Percentiles rank a stretch among this genome's conserved stretches.
phyloP scores from a whole-genome alignment of 2,329 filamentous ascomycete species.

The Phyllosticta citribraziliensis region DNA sequence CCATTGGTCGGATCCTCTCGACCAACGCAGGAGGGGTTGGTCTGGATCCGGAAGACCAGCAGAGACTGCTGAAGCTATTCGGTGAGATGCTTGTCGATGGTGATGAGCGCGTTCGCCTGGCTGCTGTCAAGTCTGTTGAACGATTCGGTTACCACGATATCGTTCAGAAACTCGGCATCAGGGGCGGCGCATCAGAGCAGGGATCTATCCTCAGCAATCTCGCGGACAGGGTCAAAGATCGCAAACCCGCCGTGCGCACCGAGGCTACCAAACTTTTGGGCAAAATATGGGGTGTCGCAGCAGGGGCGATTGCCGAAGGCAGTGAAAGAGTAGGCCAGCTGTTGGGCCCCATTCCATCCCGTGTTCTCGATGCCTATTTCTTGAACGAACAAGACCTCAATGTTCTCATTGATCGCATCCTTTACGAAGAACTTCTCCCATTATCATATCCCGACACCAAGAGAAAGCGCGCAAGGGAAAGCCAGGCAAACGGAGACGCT shows the following conservation, averaged over 20 bases:
- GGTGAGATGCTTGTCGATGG: slow-evolving; percentile 74
- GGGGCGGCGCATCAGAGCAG: slow-evolving; percentile 63
- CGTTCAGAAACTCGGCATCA: slow-evolving; percentile 67
- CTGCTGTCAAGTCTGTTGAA: slow-evolving; percentile 77
- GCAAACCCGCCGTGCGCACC: slow-evolving; percentile 67
- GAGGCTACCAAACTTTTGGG: slow-evolving; percentile 79
- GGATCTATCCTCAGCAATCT: slow-evolving; percentile 73
- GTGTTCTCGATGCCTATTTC: slow-evolving; percentile 80
- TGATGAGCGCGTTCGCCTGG: slow-evolving; percentile 83
- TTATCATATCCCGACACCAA: slow-evolving; percentile 73
- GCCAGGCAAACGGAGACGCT: slow-evolving; percentile 38
- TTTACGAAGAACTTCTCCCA: slow-evolving; percentile 83
- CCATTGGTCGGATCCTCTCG: slow-evolving; percentile 74
- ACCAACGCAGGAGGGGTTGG: slow-evolving; percentile 88
- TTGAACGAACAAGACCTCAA: slow-evolving; percentile 84
- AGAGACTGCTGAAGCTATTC: slow-evolving; percentile 60
- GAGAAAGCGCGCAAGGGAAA: slow-evolving; percentile 47
- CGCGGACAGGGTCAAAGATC: slow-evolving; percentile 81
- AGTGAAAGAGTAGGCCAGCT: slow-evolving; percentile 66
- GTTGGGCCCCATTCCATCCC: slow-evolving; percentile 73
- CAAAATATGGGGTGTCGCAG: slow-evolving; percentile 87
- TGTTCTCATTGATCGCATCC: slow-evolving; percentile 68
- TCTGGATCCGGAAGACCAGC: slow-evolving; percentile 73
- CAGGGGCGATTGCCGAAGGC: slow-evolving; percentile 73
- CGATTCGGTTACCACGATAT: slow-evolving; percentile 73